These are phyloP conservation scores for Trapa incisa DNA, from an alignment of 345 rosid genomes.

Conservation along the genomic window DNA sequence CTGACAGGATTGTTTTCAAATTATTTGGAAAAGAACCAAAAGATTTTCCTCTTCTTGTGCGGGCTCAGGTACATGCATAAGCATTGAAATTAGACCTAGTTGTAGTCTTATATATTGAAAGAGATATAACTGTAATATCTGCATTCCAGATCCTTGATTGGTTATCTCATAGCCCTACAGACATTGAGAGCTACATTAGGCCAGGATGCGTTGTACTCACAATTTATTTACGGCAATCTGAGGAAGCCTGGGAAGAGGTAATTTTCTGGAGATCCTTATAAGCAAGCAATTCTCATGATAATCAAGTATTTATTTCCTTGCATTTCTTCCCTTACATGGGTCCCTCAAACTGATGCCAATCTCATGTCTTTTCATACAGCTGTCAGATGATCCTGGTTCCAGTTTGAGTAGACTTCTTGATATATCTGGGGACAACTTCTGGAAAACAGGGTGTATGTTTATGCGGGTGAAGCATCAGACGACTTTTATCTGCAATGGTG, in stretches of 20 bases:
- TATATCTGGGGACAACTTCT: constrained; percentile 58
- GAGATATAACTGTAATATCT: constrained; percentile 13
- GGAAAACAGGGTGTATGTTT: constrained; percentile 87
- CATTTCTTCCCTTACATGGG: neutral
- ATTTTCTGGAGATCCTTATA: neutral
- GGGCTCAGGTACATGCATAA: constrained; percentile 56
- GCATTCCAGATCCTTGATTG: constrained; percentile 76
- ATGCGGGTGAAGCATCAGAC: constrained; percentile 64
- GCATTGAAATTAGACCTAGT: constrained; percentile 5
- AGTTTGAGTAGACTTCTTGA: constrained; percentile 74
- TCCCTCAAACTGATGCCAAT: neutral
- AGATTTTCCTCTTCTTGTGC: constrained; percentile 72
- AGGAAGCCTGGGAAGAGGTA: constrained; percentile 89
- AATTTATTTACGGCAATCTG: constrained; percentile 71
- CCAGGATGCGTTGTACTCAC: constrained; percentile 93
- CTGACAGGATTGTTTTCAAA: constrained; percentile 83
- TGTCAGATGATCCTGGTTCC: constrained; percentile 54
- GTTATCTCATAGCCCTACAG: constrained; percentile 92
- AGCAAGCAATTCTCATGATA: constrained; percentile 1
- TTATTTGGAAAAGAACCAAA: constrained; percentile 93
- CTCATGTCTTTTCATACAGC: constrained; percentile 31
- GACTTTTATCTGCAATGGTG: constrained; percentile 69
- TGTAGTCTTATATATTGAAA: constrained; percentile 8
- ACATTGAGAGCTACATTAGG: constrained; percentile 96
- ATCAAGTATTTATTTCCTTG: neutral